These are phyloP conservation scores for Talaromyces sp. DNA, from an alignment of 2,329 filamentous ascomycete genomes.

Conservation along the genomic window DNA sequence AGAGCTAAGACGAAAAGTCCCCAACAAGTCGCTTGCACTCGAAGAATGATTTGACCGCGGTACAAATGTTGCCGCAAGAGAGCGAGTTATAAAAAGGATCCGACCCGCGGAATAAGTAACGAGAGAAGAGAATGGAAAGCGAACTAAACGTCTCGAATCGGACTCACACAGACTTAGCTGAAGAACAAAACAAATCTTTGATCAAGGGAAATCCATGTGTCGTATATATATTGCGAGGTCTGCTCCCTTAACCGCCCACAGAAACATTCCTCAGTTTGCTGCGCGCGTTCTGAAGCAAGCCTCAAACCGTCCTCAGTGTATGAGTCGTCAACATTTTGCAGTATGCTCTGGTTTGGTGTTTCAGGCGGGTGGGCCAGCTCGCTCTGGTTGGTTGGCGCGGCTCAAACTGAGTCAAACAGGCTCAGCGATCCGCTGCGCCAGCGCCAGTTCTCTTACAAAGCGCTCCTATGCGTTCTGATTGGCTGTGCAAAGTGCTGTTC, in stretches of 20 bases:
- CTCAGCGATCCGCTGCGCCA: slow-evolving; percentile 12
- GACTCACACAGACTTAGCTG: neutral
- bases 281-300: slow-evolving; percentile 24
- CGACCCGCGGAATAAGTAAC: slow-evolving; percentile 17
- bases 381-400: slow-evolving; percentile 16
- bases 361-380: slow-evolving; percentile 13
- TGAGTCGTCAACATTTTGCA: slow-evolving; percentile 20
- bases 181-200: neutral
- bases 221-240: slow-evolving; percentile 17
- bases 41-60: no score
- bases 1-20: no score
- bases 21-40: no score
- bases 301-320: slow-evolving; percentile 13
- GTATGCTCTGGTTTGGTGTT: slow-evolving; percentile 9
- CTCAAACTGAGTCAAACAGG: no score
- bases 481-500: no score
- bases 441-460: no score
- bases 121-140: neutral
- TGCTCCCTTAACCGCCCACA: slow-evolving; percentile 13
- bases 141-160: neutral
- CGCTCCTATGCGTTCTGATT: no score
- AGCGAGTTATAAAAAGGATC: no score
- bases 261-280: neutral
- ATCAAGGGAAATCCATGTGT: neutral
- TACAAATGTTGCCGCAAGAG: no score